These are phyloP conservation scores for Suillus variegatus DNA, from an alignment of 768 basidiomycete species.

Conservation along the genomic window DNA sequence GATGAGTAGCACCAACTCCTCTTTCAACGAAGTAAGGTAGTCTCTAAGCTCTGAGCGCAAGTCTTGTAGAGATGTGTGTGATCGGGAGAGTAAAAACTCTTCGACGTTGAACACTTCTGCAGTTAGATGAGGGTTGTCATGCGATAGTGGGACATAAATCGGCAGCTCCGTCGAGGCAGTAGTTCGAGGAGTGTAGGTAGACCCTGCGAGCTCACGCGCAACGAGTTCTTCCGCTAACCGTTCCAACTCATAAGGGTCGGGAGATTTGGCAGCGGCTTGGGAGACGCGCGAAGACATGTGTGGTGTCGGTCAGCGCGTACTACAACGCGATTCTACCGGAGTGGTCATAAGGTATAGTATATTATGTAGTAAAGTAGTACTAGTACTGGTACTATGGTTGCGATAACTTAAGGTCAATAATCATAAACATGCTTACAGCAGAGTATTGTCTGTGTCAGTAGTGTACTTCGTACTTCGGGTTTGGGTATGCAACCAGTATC, in stretches of 20 bases:
- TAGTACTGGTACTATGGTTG: background rate
- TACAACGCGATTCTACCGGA: slow-evolving; percentile 1
- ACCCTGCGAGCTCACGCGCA: slow-evolving; percentile 45
- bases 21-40: slow-evolving; percentile 81
- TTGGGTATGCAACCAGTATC: background rate
- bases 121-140: slow-evolving; percentile 72
- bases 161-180: slow-evolving; percentile 47
- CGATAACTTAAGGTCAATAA: background rate
- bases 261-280: background rate
- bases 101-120: slow-evolving; percentile 78
- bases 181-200: slow-evolving; percentile 9
- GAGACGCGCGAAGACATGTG: slow-evolving; percentile 9
- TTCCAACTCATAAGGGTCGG: slow-evolving; percentile 68
- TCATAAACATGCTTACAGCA: background rate
- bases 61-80: slow-evolving; percentile 84
- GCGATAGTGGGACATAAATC: slow-evolving; percentile 71
- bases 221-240: slow-evolving; percentile 74
- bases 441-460: background rate
- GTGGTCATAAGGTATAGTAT: background rate
- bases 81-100: slow-evolving; percentile 82
- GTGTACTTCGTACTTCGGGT: background rate
- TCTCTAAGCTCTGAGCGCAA: slow-evolving; percentile 84
- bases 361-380: background rate
- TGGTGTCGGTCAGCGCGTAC: background rate
- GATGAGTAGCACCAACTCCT: slow-evolving; percentile 93